Evolutionary conservation across 495 filamentous ascomycete species (phyloP).

Genomic region (Durotheca rogersii): DNA sequence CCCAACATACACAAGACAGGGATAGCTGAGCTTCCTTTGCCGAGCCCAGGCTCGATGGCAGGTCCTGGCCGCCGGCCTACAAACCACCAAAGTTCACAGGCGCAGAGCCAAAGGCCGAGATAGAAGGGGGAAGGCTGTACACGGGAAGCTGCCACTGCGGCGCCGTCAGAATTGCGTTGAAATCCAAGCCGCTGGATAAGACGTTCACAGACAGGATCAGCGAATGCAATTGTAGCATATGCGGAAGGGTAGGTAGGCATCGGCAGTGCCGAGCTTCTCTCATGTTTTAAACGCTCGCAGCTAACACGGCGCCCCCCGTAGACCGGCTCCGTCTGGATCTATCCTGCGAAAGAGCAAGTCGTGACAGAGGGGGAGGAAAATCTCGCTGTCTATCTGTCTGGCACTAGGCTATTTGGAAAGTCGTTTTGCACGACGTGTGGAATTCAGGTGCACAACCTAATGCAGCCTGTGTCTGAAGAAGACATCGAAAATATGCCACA

Average conservation of each 20-base stretch:
- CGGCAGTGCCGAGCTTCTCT: not conserved
- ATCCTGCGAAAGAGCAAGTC: constrained; percentile 35
- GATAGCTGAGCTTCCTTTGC: constrained; percentile 1
- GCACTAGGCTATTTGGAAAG: constrained; percentile 29
- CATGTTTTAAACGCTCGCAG: too few relatives aligned
- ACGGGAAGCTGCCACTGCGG: constrained; percentile 57
- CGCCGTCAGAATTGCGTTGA: constrained; percentile 44
- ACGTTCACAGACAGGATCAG: constrained; percentile 22
- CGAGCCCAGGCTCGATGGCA: constrained; percentile 40
- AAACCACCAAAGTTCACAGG: constrained; percentile 39
- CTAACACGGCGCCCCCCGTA: constrained; percentile 14
- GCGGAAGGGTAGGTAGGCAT: constrained; percentile 41
- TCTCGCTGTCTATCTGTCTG: constrained; percentile 39
- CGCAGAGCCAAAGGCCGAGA: constrained; percentile 37
- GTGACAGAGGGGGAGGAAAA: constrained; percentile 38
- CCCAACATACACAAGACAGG: not conserved
- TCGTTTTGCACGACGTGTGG: constrained; percentile 51
- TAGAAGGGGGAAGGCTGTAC: constrained; percentile 44
- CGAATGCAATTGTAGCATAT: constrained; percentile 51
- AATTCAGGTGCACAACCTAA: constrained; percentile 28
- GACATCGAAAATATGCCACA: constrained; percentile 22
- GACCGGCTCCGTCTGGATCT: constrained; percentile 39
- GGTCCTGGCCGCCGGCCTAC: constrained; percentile 31
- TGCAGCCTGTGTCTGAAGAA: constrained; percentile 16
- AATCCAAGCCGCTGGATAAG: constrained; percentile 38